Evolutionary conservation across 2,329 filamentous ascomycete genomes (phyloP), one percentile per base, ranked within the genome.

Genomic region (Rugonectria rugulosa): DNA sequence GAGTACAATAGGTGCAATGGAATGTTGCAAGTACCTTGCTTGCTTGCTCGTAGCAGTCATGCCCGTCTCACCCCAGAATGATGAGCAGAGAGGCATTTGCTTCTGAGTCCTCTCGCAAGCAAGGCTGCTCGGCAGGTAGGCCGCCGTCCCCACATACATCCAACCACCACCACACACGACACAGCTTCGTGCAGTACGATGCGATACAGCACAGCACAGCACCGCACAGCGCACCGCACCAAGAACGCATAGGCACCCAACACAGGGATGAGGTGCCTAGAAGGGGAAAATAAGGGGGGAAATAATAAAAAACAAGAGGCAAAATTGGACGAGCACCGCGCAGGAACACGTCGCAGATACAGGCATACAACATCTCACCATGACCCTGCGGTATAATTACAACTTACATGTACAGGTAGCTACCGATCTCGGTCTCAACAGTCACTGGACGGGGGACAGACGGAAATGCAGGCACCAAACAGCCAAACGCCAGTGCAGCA

Each of bases 191-290:
- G 46, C 38, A 46, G 50, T 27, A 44, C 27, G 27, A 24, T 17
- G 43, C 38, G 36, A 31, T 17, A 55, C 52, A 55, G 38, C 31
- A 50, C 52, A 53, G 34, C 48, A 36, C 36, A 34, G 17, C 42
- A 27, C n/a, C n/a, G n/a, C n/a, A n/a, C n/a, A n/a, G n/a, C 36
- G 20, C 44, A 40, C 37, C 10, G 29, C 47, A 31, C 42, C 23
- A 43, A 26, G 52, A 55, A 48, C 52, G 52, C 52, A 55, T 55
- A 34, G 52, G 40, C 40, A 55, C 52, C 52, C 40, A 55, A 55
- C 26, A 45, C 40, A 36, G 40, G 45, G 52, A 15, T 40, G 9
- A 32, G 21, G 31, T 37, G 32, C 32, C 45, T 29, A 40, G 21
- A 44, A 27, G 27, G 17, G 38, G 23, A 45, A 20, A 19, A 32